These are phyloP conservation scores for Globisporangium nodosum DNA, from an alignment of 352 stramenopile genomes.

Conservation along the genomic window DNA sequence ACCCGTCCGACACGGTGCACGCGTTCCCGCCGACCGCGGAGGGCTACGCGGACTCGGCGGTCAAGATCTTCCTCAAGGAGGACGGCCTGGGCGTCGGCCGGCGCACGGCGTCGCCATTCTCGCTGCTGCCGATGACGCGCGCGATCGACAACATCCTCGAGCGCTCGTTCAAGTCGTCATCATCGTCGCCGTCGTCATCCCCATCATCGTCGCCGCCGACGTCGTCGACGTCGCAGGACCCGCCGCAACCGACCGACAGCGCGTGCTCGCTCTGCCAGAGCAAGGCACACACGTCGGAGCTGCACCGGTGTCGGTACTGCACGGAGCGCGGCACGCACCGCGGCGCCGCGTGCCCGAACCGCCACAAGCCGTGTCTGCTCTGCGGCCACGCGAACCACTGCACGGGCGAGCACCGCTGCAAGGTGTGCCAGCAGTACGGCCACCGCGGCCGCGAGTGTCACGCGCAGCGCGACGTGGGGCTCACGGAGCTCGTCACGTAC, in stretches of 20 bases:
- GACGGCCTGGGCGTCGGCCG: conserved; percentile 59
- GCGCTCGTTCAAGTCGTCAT: conserved; percentile 44
- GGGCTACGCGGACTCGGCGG: conserved; percentile 66
- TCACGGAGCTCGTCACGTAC: conserved; percentile 77
- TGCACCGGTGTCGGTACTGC: conserved; percentile 81
- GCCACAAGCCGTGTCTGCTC: conserved; percentile 56
- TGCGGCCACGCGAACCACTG: conserved; percentile 72
- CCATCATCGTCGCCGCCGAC: neutral
- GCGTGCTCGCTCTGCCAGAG: conserved; percentile 61
- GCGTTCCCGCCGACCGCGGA: conserved; percentile 78
- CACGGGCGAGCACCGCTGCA: conserved; percentile 77
- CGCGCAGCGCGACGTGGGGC: conserved; percentile 69
- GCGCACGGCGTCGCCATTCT: conserved; percentile 64
- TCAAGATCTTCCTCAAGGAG: conserved; percentile 84
- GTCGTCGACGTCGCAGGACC: conserved; percentile 2
- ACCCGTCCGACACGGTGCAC: conserved; percentile 76
- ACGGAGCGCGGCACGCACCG: conserved; percentile 75
- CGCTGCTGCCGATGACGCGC: conserved; percentile 66
- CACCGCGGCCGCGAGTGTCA: conserved; percentile 82
- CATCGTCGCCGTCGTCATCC: conserved; percentile 17
- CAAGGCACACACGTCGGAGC: conserved; percentile 52
- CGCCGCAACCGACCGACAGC: conserved; percentile 4
- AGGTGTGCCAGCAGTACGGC: conserved; percentile 77
- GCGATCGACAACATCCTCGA: conserved; percentile 76
- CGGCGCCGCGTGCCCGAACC: conserved; percentile 64